A percentile compares a stretch with the other conserved stretches of the same genome.
phyloP scores from a whole-genome alignment of 1,139 yeast species.

The Yamadazyma siamensis region DNA sequence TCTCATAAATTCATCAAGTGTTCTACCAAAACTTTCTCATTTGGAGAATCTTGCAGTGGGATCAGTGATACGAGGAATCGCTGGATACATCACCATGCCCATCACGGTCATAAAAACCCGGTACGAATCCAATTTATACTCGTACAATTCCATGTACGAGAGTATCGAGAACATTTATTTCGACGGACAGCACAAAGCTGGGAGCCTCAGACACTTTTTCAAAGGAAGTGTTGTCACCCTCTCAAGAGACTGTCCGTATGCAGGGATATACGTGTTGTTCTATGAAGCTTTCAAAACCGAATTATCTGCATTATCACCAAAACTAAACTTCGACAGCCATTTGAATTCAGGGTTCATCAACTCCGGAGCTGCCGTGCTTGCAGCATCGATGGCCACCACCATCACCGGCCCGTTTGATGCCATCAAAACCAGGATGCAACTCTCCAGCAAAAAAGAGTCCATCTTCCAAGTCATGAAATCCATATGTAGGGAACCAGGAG shows the following conservation, averaged over 20 bases:
- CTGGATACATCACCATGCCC: constrained; percentile 94
- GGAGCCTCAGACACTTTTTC: constrained; percentile 64
- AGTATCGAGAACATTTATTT: constrained; percentile 59
- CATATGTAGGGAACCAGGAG: constrained; percentile 54
- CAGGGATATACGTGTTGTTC: constrained; percentile 83
- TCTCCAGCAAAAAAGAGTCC: constrained; percentile 25
- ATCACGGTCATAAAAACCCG: constrained; percentile 92
- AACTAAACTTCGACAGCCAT: constrained; percentile 1
- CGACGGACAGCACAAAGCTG: constrained; percentile 22
- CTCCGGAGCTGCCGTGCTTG: constrained; percentile 64
- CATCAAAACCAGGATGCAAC: constrained; percentile 85
- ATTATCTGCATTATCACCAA: constrained; percentile 1
- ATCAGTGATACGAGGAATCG: constrained; percentile 72
- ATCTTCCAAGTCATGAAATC: constrained; percentile 26
- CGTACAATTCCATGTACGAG: constrained; percentile 61
- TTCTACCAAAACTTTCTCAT: constrained; percentile 69
- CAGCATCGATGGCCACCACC: constrained; percentile 80
- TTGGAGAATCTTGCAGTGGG: constrained; percentile 74
- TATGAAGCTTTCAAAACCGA: constrained; percentile 68
- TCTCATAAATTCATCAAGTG: constrained; percentile 8
- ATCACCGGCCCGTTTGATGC: constrained; percentile 96
- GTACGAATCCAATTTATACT: constrained; percentile 74
- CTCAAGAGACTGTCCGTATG: constrained; percentile 92
- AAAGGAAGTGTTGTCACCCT: constrained; percentile 86
- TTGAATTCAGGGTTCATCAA: constrained; percentile 55